Percentiles rank a stretch among this genome's conserved stretches.
Evolutionary conservation across 2,329 filamentous ascomycete species (phyloP).

Genomic region (Fusarium acutatum): DNA sequence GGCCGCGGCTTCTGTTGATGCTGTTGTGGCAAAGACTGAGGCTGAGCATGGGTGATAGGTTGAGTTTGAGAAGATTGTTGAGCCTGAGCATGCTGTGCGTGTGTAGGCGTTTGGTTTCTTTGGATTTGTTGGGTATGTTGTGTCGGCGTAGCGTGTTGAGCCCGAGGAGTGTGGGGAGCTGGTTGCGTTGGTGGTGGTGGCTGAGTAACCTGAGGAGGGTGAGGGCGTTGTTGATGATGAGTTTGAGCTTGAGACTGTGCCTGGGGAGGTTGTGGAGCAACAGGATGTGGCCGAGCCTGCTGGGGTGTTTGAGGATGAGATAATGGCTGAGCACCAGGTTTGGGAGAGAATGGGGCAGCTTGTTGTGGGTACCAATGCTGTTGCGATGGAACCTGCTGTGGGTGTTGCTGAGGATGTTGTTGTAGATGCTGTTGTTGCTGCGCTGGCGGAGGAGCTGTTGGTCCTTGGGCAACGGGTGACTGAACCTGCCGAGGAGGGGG

Average conservation of each 20-base stretch:
- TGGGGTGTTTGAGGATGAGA: constrained; percentile 36
- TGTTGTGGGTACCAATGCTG: constrained; percentile 38
- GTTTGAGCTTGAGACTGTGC: constrained; percentile 28
- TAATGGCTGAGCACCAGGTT: constrained; percentile 31
- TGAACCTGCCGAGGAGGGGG: constrained; percentile 40
- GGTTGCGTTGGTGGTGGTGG: constrained; percentile 15
- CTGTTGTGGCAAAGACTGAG: constrained; percentile 31
- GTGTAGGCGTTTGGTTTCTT: constrained; percentile 23
- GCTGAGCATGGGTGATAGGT: constrained; percentile 22
- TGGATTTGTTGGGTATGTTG: constrained; percentile 33
- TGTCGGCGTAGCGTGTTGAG: constrained; percentile 29
- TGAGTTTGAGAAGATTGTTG: constrained; percentile 30
- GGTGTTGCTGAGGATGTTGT: constrained; percentile 27
- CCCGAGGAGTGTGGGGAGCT: constrained; percentile 31
- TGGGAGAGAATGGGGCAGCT: constrained; percentile 32
- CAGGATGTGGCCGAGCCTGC: constrained; percentile 32
- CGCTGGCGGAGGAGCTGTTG: constrained; percentile 27
- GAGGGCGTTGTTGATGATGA: constrained; percentile 22
- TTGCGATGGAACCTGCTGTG: constrained; percentile 15
- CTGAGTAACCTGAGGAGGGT: constrained; percentile 23
- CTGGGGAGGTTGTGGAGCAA: constrained; percentile 35
- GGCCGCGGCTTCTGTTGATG: constrained; percentile 38
- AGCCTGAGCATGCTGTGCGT: constrained; percentile 17
- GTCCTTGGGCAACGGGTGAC: constrained; percentile 34
- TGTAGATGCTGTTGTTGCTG: constrained; percentile 32